A percentile compares a stretch with the other conserved stretches of the same genome.
These are phyloP conservation scores for Cytospora mali DNA, from an alignment of 2,329 filamentous ascomycete genomes.

Conservation along the genomic window DNA sequence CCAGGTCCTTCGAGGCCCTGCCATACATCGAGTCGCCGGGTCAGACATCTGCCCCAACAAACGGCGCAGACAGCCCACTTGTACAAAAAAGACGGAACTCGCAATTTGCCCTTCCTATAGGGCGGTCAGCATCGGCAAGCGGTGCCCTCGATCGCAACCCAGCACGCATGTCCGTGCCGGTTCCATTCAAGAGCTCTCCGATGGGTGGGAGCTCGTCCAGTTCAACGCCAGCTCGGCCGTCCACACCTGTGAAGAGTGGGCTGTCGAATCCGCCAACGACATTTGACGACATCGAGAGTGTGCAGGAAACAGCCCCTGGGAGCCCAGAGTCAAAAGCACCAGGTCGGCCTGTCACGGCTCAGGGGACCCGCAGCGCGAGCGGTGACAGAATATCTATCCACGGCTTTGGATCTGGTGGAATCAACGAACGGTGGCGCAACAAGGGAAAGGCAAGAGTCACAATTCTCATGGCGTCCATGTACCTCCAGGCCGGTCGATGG, in stretches of 20 bases:
- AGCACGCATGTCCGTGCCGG: slow-evolving; percentile 81
- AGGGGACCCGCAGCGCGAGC: slow-evolving; percentile 34
- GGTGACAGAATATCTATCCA: slow-evolving; percentile 64
- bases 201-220: slow-evolving; percentile 44
- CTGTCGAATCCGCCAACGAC: slow-evolving; percentile 52
- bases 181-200: slow-evolving; percentile 51
- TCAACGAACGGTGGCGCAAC: slow-evolving; percentile 76
- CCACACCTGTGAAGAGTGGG: slow-evolving; percentile 53
- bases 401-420: slow-evolving; percentile 71
- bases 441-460: slow-evolving; percentile 79
- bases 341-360: slow-evolving; percentile 40
- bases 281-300: slow-evolving; percentile 49
- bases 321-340: slow-evolving; percentile 46
- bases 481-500: slow-evolving; percentile 89
- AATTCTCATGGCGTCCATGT: slow-evolving; percentile 81
- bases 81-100: slow-evolving; percentile 55
- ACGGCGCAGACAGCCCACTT: slow-evolving; percentile 47
- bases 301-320: slow-evolving; percentile 39
- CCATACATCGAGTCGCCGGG: slow-evolving; percentile 78
- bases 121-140: slow-evolving; percentile 58
- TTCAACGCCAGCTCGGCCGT: slow-evolving; percentile 52
- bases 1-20: slow-evolving; percentile 71
- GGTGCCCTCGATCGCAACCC: slow-evolving; percentile 60
- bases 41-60: slow-evolving; percentile 47
- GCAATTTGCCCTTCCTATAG: slow-evolving; percentile 51